Evolutionary conservation across 1,139 yeast species (phyloP).

Genomic region (Geotrichum carabidarum): DNA sequence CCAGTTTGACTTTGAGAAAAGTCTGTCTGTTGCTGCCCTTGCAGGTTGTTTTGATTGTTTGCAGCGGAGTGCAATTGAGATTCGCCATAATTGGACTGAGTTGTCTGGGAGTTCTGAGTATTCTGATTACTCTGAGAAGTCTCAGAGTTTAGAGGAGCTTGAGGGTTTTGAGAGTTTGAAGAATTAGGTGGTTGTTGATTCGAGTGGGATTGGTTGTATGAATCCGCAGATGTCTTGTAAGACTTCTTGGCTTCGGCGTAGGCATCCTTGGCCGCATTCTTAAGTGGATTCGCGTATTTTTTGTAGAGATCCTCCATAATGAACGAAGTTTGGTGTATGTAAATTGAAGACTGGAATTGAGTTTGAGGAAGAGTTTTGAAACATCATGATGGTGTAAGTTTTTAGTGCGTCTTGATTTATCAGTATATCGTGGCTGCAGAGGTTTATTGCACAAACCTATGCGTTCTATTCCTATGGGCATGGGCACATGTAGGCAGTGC

Average conservation of each 20-base stretch:
- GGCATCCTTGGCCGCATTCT: slow-evolving; percentile 1
- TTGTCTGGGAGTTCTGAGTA: neutral
- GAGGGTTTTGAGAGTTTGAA: neutral
- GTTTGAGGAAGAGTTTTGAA: neutral
- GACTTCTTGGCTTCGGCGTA: neutral
- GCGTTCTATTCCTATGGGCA: no score
- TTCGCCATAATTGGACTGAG: neutral
- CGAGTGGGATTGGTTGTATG: neutral
- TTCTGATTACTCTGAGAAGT: neutral
- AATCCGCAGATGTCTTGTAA: neutral
- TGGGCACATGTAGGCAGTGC: no score
- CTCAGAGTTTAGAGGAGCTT: neutral
- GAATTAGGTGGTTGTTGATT: neutral
- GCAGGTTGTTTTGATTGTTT: no score
- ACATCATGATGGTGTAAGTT: no score
- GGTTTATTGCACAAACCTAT: no score
- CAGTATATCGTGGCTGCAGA: no score
- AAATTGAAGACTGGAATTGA: neutral
- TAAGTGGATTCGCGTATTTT: neutral
- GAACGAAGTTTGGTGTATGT: neutral
- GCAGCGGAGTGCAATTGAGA: neutral
- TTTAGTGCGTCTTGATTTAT: no score
- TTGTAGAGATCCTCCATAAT: neutral
- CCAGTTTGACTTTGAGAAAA: no score
- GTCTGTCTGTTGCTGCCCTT: no score